Percentiles rank a stretch among this genome's conserved stretches.
phyloP scores from a whole-genome alignment of 2,329 filamentous ascomycete species.

The Fusarium cyanostomum region DNA sequence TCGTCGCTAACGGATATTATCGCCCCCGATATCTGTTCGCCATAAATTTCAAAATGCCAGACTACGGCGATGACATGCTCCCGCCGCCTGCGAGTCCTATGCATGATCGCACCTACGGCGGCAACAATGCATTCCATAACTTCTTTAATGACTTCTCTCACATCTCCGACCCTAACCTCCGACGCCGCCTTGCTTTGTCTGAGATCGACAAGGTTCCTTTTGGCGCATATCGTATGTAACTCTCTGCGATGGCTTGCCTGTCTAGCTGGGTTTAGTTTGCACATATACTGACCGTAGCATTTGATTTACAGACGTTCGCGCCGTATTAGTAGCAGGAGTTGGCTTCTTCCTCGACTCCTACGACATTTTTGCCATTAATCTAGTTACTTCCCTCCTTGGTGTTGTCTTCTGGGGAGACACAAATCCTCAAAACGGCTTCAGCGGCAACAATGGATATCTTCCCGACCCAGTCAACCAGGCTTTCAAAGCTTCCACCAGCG shows the following conservation, averaged over 20 bases:
- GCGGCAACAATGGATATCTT: slow-evolving; percentile 64
- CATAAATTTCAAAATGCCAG: slow-evolving; percentile 44
- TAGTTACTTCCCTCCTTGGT: slow-evolving; percentile 76
- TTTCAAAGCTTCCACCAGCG: slow-evolving; percentile 83
- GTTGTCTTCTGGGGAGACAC: slow-evolving; percentile 76
- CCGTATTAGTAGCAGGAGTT: slow-evolving; percentile 78
- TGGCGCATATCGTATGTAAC: slow-evolving; percentile 69
- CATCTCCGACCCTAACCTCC: slow-evolving; percentile 77
- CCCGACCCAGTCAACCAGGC: slow-evolving; percentile 74
- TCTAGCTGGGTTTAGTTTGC: background rate
- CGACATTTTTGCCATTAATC: slow-evolving; percentile 82
- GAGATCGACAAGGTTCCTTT: slow-evolving; percentile 84
- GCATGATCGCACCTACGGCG: slow-evolving; percentile 61
- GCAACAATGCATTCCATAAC: slow-evolving; percentile 77
- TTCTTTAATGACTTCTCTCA: slow-evolving; percentile 76
- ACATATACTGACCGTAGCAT: slow-evolving; percentile 12
- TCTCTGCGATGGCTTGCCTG: background rate
- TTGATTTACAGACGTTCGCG: slow-evolving; percentile 65
- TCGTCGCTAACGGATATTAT: slow-evolving; percentile 38
- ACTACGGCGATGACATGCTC: slow-evolving; percentile 51
- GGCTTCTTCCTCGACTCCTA: slow-evolving; percentile 89
- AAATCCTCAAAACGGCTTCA: slow-evolving; percentile 55
- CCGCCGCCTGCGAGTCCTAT: slow-evolving; percentile 52
- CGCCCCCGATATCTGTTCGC: slow-evolving; percentile 36
- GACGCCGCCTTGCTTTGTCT: slow-evolving; percentile 77